Conservation (phyloP, 1,284 basidiomycete genomes). For the Rhodotorula sp. region DNA sequence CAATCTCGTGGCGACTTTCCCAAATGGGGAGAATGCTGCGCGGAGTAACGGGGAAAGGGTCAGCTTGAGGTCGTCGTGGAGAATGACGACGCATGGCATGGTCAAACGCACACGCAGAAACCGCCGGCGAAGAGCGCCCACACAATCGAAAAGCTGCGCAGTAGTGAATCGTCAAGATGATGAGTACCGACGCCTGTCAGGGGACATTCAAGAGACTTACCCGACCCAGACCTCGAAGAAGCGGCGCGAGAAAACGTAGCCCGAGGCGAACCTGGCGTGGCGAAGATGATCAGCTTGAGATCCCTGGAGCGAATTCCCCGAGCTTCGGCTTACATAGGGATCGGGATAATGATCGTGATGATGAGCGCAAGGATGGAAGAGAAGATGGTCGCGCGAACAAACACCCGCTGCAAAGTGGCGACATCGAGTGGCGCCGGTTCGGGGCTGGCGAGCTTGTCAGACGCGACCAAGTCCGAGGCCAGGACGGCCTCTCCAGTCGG, state of each 20-base stretch:
- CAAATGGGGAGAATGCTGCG: constrained; percentile 21
- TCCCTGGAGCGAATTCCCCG: constrained; percentile 48
- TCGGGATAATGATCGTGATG: constrained; percentile 50
- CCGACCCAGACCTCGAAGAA: constrained; percentile 72
- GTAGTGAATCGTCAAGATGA: neutral
- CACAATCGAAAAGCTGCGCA: constrained; percentile 3
- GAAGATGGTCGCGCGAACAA: constrained; percentile 34
- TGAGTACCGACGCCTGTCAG: no score
- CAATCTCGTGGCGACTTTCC: constrained; percentile 25
- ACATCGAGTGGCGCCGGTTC: constrained; percentile 15
- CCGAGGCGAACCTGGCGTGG: constrained; percentile 49
- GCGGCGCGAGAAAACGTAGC: constrained; percentile 62
- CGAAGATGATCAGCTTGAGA: constrained; percentile 56
- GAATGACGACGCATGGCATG: neutral
- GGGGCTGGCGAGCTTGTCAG: neutral
- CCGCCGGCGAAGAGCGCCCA: constrained; percentile 23
- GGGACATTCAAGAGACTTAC: neutral
- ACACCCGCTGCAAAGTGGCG: constrained; percentile 33
- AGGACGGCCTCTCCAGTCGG: neutral
- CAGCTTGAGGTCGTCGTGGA: neutral
- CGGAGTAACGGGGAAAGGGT: neutral
- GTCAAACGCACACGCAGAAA: constrained; percentile 24
- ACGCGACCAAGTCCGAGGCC: neutral
- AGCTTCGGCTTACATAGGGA: constrained; percentile 51
- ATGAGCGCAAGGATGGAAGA: constrained; percentile 33